Base-by-base conservation (phyloP, 106 monocot species). In the Chionographis japonica region DNA sequence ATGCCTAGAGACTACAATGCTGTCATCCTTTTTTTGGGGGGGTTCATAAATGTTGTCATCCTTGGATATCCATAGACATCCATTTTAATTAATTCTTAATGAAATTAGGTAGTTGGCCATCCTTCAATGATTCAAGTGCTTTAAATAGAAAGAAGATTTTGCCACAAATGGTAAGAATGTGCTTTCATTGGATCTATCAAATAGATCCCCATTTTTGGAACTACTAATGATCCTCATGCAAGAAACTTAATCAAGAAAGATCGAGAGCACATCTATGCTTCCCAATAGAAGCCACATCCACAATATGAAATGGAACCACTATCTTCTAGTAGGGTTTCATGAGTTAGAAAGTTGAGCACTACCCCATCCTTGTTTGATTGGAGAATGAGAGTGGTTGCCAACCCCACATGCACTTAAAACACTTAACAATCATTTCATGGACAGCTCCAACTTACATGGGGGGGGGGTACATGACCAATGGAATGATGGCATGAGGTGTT, bases 311-410 rank as follows among this genome's bases (percentile, higher is more conserved):
- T 49, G 51, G 42, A 56, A 41, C 4, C 13, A 10, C 41, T 37
- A 40, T 39, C 8, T 27, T 6, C 16, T 16, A 37, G 35, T 39
- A 50, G 37, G 65, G 56, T 56, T 41, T 65, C 56, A 57, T 65
- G 37, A 61, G 39, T 69, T 6, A 17, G 55, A 20, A 49, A 42
- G 14, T 63, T 41, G 54, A 41, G 36, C 65, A 65, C n/a, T 63
- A 56, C 55, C 63, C 55, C 41, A 57, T 41, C n/a, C 13, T 37
- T 61, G 61, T 43, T 62, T 71, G 71, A 71, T 71, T 71, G 71
- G 61, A 52, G 71, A 71, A 71, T 71, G 65, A 56, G 64, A 63
- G 70, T 77, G 62, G 70, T 50, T 77, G 53, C 64, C 64, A 49
- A 42, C 18, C 38, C 69, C 46, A 77, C 3, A 68, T 41, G 42